Evolutionary conservation across 2,329 filamentous ascomycete genomes (phyloP), one percentile per base, ranked within the genome.

Genomic region (Beauveria asiatica): DNA sequence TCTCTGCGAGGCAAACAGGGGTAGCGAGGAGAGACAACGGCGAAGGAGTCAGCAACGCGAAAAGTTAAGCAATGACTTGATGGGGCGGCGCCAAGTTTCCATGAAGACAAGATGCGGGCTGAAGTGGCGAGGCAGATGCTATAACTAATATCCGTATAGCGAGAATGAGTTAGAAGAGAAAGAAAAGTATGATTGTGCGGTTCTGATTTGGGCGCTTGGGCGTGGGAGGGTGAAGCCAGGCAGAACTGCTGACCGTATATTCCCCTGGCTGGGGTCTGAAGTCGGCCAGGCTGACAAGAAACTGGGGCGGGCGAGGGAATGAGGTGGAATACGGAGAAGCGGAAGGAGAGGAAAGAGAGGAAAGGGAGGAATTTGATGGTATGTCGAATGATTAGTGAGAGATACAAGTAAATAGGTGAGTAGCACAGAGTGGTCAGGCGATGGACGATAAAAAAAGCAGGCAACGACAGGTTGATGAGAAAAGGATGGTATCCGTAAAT

Each of bases 161-260:
- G 19, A 50, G 21, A 57, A 41, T 37, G 30, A 41, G 41, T 21
- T 8, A 8, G 44, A 50, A 23, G 55, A 42, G n/a, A 21, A 4
- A 57, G 42, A 57, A 57, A 57, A 19, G 44, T 57, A 37, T 27
- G 45, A 25, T 13, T 48, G 13, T 49, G 45, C 17, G 19, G 30
- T 41, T 3, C 45, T 50, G 45, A 30, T 21, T 57, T 57, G 45
- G 45, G 55, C 55, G 55, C 33, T 57, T 50, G 55, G 55, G 55
- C 33, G 52, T 30, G n/a, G 54, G 54, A 37, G 45, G 54, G 45
- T 33, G 33, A 57, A 50, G 45, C 27, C 55, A 57, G 55, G 55
- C 55, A 57, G 55, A 50, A 57, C 45, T 41, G 55, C 45, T 57
- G 55, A 57, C 55, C 45, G 55, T 57, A 19, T 57, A 57, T 57